A percentile compares a stretch with the other conserved stretches of the same genome.
Conservation (phyloP, 2,329 filamentous ascomycete genomes). For the Neocucurbitaria cava region DNA sequence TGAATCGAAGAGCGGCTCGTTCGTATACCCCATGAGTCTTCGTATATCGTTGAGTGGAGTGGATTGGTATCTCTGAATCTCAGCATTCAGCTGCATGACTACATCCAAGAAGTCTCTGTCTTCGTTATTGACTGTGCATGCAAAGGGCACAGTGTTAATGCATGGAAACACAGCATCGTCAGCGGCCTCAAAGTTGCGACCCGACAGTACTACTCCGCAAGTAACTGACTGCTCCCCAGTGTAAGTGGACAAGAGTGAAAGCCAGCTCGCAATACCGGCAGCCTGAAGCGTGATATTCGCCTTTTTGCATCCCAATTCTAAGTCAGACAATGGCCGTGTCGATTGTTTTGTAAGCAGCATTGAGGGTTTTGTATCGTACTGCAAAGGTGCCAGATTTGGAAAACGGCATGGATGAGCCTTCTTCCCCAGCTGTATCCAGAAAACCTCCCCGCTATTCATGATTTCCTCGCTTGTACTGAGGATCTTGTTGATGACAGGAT, state of each 20-base stretch:
- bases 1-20: conserved; percentile 78
- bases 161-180: conserved; percentile 74
- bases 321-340: conserved; percentile 47
- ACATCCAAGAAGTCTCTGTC: conserved; percentile 65
- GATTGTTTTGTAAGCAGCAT: conserved; percentile 49
- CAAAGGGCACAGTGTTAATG: conserved; percentile 79
- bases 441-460: conserved; percentile 50
- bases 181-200: conserved; percentile 68
- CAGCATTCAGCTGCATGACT: conserved; percentile 71
- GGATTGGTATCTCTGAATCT: conserved; percentile 73
- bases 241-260: conserved; percentile 75
- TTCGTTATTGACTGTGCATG: conserved; percentile 62
- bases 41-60: conserved; percentile 76
- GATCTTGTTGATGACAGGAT: conserved; percentile 54
- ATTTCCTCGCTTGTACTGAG: conserved; percentile 47
- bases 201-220: conserved; percentile 83
- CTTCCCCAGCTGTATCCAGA: conserved; percentile 68
- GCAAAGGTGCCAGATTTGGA: conserved; percentile 74
- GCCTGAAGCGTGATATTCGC: conserved; percentile 77
- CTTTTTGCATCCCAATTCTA: conserved; percentile 65
- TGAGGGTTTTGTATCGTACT: conserved; percentile 44
- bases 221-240: conserved; percentile 75
- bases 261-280: conserved; percentile 79
- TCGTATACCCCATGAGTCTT: conserved; percentile 70
- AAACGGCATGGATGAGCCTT: conserved; percentile 71